Evolutionary conservation across 2,329 filamentous ascomycete species (phyloP).

Genomic region (Aspergillus brasiliensis): DNA sequence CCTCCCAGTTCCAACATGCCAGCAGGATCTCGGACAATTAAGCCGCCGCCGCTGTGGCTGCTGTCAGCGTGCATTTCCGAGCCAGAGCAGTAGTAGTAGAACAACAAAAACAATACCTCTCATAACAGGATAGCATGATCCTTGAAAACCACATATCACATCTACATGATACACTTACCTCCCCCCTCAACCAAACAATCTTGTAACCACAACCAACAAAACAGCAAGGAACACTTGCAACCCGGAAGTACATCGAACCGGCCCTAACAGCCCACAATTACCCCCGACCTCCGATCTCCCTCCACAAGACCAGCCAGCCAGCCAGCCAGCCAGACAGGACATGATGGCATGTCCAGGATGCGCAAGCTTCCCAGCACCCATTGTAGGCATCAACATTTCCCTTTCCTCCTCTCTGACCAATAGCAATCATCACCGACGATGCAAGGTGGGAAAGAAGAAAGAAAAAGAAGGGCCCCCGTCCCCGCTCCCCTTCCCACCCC

Average conservation of each 20-base stretch:
- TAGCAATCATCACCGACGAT: not conserved
- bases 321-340: no score
- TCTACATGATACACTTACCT: not conserved
- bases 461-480: not conserved
- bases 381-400: slow-evolving; percentile 8
- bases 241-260: not conserved
- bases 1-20: no score
- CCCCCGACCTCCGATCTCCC: not conserved
- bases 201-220: not conserved
- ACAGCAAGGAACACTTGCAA: not conserved
- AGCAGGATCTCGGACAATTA: not conserved
- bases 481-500: not conserved
- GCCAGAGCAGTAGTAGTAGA: not conserved
- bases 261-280: not conserved
- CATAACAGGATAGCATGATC: not conserved
- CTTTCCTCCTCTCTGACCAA: not conserved
- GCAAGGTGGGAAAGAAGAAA: not conserved
- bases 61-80: not conserved
- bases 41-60: not conserved
- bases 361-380: not conserved
- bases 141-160: not conserved
- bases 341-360: no score
- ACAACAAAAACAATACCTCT: not conserved
- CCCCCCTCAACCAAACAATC: not conserved
- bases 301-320: no score